Conservation (phyloP, 2,329 filamentous ascomycete genomes). For the Phyllosticta capitalensis region DNA sequence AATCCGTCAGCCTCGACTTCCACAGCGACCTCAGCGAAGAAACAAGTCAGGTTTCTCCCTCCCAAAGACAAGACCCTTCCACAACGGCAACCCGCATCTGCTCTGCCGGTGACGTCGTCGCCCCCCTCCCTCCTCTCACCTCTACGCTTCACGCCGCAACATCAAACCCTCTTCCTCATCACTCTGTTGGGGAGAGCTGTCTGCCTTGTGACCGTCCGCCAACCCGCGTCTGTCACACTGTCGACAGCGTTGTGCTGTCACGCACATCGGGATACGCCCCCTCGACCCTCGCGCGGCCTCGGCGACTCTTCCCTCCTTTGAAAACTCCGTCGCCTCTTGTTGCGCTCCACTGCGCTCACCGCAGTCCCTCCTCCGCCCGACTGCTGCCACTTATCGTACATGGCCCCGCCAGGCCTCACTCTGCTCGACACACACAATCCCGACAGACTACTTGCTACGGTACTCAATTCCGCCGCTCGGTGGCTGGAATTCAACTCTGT, state of each 20-base stretch:
- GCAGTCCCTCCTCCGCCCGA: not conserved
- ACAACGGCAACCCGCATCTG: not conserved
- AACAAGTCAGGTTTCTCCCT: not conserved
- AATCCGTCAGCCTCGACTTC: slow-evolving; percentile 1
- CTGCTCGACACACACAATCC: not conserved
- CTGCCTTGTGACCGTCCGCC: slow-evolving; percentile 11
- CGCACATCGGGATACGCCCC: not conserved
- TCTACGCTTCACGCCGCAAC: slow-evolving; percentile 7
- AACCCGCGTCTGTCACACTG: slow-evolving; percentile 7
- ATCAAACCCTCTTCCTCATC: not conserved
- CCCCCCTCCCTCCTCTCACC: slow-evolving; percentile 1
- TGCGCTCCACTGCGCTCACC: not conserved
- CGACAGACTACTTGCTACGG: not conserved
- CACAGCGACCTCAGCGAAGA: not conserved
- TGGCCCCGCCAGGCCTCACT: slow-evolving; percentile 1
- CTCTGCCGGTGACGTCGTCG: not conserved
- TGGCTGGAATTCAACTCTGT: not conserved
- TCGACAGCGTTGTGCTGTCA: slow-evolving; percentile 1
- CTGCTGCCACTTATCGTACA: not conserved
- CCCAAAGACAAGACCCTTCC: not conserved
- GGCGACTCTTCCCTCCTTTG: not conserved
- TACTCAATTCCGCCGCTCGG: not conserved
- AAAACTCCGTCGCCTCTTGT: not conserved
- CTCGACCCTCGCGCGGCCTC: not conserved
- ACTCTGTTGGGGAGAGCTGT: slow-evolving; percentile 7